Percentiles rank a stretch among this genome's conserved stretches.
These are phyloP conservation scores for Sequoia sempervirens DNA, from an alignment of 75 land plant species.

Conservation along the genomic window DNA sequence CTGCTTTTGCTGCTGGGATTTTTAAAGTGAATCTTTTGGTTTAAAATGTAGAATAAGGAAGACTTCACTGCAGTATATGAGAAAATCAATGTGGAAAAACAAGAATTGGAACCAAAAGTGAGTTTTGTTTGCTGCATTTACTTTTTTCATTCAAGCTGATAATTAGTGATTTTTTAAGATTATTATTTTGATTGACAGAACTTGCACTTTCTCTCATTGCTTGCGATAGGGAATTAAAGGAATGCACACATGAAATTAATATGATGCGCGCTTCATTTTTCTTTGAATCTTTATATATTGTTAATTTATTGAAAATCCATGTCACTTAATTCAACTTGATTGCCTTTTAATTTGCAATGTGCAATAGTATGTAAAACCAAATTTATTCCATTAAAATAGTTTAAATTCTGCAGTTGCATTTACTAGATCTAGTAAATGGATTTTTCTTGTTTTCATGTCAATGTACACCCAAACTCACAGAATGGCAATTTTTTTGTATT, in stretches of 20 bases:
- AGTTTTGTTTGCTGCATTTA: constrained; percentile 14
- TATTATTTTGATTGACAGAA: not conserved
- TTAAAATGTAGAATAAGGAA: constrained; percentile 42
- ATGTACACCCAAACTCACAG: not conserved
- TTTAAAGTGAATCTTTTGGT: not conserved
- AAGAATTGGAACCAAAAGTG: constrained; percentile 50
- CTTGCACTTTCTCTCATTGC: not conserved
- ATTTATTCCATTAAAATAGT: not conserved
- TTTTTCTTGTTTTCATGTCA: not conserved
- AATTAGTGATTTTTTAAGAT: not conserved
- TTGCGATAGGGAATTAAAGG: not conserved
- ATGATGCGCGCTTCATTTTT: not conserved
- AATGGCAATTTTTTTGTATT: too few species aligned
- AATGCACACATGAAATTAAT: not conserved
- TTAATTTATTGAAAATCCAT: not conserved
- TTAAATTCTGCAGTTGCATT: not conserved
- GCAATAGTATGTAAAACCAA: not conserved
- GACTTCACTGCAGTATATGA: constrained; percentile 39
- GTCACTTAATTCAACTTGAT: not conserved
- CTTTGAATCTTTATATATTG: not conserved
- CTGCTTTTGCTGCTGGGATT: not conserved
- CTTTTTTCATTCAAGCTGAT: not conserved
- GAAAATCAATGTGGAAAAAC: constrained; percentile 35
- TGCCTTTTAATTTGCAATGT: not conserved
- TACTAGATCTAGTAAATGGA: not conserved